Base-by-base conservation (phyloP, 768 basidiomycete genomes). In the Inosperma sp. region DNA sequence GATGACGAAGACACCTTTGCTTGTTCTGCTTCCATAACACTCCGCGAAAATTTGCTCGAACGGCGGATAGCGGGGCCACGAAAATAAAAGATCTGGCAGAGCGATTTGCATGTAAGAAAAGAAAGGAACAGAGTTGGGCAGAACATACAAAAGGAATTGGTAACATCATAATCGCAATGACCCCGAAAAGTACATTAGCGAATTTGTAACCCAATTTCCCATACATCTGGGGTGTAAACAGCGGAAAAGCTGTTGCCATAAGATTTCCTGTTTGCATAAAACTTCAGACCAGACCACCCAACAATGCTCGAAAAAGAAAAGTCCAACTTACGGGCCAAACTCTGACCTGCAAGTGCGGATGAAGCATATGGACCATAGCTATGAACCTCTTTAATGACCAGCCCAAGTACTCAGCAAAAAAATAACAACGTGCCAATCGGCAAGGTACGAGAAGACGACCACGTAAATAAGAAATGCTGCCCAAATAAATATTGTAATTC, bases 281-380 rank as follows among this genome's bases (percentile, higher is more conserved):
- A 51, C 16, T 5, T 30, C 50, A 37, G 26, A 36, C 9, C 19
- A 4, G 19, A 10, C 12, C 33, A 36, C 17, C 21, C 3, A 27
- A 14, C 6, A 31, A 25, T 16, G 26, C 33, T 29, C 2, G 16
- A 9, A 33, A 5, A 53, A 48, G 16, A 49, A 29, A 36, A 29
- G 26, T 12, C 21, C 27, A 7, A 68, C 78, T 47, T 58, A 76
- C 84, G 72, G 49, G 76, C 73, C 49, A 85, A 68, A 57, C 78
- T 81, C 62, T 86, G 83, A 2, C 79, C 85, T 1, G 85, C 84
- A 14, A 85, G 66, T 9, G 84, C 84, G 0, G 82, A 84, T 0
- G 82, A 84, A 5, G 85, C 84, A 60, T 80, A 86, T 4, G 75
- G 75, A 2, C 79, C 78, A 50, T 81, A 80, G 55, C 80, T 71